Evolutionary conservation across 2,329 filamentous ascomycete species (phyloP).

Genomic region (Diaporthe batatas): DNA sequence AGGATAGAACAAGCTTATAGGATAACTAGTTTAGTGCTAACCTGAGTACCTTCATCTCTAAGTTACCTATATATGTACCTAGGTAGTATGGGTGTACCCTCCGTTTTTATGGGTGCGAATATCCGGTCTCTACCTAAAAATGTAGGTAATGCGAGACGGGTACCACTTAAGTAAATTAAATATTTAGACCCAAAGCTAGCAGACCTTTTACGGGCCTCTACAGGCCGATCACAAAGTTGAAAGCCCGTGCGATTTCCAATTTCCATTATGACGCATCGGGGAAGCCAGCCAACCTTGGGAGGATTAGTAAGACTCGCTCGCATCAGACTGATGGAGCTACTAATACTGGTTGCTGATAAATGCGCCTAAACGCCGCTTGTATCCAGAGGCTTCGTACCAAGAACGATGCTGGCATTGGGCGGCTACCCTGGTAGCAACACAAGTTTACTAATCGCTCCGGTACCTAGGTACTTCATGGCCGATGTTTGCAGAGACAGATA

Average conservation of each 20-base stretch:
- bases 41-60: too few relatives aligned
- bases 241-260: constrained; percentile 38
- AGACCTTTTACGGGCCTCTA: background rate
- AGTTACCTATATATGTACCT: too few relatives aligned
- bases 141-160: background rate
- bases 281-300: constrained; percentile 20
- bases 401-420: background rate
- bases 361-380: constrained; percentile 27
- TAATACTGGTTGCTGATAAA: constrained; percentile 37
- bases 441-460: constrained; percentile 33
- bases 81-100: too few relatives aligned
- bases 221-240: constrained; percentile 7
- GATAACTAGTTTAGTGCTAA: too few relatives aligned
- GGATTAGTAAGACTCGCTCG: too few relatives aligned
- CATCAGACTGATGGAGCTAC: background rate
- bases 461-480: background rate
- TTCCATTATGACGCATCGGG: constrained; percentile 35
- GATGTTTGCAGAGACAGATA: background rate
- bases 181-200: too few relatives aligned
- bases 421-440: background rate
- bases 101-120: too few relatives aligned
- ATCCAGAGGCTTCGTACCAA: constrained; percentile 13
- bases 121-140: too few relatives aligned
- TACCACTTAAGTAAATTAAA: background rate
- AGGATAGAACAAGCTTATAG: too few relatives aligned